Conservation (phyloP, 768 basidiomycete species). For the Amanita rubescens region DNA sequence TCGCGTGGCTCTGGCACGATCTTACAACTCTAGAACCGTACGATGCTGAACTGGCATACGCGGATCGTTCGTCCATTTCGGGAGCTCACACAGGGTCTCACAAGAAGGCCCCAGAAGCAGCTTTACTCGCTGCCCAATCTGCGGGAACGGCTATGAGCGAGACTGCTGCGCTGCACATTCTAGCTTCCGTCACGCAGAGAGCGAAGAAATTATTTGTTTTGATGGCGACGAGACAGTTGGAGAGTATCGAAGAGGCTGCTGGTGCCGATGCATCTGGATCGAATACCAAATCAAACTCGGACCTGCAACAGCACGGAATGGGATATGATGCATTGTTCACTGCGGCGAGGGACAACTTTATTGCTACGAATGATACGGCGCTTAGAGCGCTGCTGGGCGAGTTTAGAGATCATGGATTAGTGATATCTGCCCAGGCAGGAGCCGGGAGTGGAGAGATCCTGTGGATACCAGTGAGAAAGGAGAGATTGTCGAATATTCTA, state of each 20-base stretch:
- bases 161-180: conserved; percentile 70
- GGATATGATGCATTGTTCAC: conserved; percentile 65
- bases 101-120: conserved; percentile 21
- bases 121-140: conserved; percentile 21
- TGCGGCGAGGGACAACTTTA: conserved; percentile 71
- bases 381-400: conserved; percentile 79
- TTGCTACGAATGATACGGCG: conserved; percentile 84
- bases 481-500: conserved; percentile 51
- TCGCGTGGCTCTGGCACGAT: conserved; percentile 85
- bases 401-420: conserved; percentile 85
- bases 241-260: conserved; percentile 40
- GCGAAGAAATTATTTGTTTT: conserved; percentile 77
- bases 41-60: conserved; percentile 65
- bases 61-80: conserved; percentile 55
- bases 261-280: conserved; percentile 18
- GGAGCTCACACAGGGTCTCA: conserved; percentile 40
- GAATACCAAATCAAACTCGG: conserved; percentile 21
- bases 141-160: conserved; percentile 52
- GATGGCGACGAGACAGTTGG: conserved; percentile 64
- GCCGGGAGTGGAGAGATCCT: conserved; percentile 49
- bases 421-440: conserved; percentile 45
- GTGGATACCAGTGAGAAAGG: conserved; percentile 85
- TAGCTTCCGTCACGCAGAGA: conserved; percentile 82
- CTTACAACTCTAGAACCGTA: conserved; percentile 80
- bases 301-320: conserved; percentile 45